These are phyloP conservation scores for Dichomitus squalens DNA, from an alignment of 1,284 basidiomycete species.

Conservation along the genomic window DNA sequence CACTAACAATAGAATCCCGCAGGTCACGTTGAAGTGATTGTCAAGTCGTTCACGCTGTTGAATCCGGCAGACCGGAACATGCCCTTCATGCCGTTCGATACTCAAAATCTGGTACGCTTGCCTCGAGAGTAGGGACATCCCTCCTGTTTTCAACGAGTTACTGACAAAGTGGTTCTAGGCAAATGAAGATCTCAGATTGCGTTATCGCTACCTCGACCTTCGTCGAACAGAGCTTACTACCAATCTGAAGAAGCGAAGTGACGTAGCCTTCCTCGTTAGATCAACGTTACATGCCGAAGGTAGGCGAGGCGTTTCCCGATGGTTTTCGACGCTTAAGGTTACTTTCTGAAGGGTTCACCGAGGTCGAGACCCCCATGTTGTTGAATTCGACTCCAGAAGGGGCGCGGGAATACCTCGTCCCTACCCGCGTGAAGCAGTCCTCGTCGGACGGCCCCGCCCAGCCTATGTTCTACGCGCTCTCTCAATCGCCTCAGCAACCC, in stretches of 20 bases:
- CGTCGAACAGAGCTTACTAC: constrained; percentile 71
- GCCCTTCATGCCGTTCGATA: constrained; percentile 83
- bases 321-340: constrained; percentile 8
- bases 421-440: constrained; percentile 59
- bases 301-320: constrained; percentile 32
- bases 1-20: constrained; percentile 49
- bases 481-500: constrained; percentile 95
- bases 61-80: constrained; percentile 74
- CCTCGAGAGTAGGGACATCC: constrained; percentile 13
- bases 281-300: constrained; percentile 76
- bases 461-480: constrained; percentile 86
- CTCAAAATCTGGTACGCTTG: constrained; percentile 65
- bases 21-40: constrained; percentile 81
- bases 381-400: constrained; percentile 94
- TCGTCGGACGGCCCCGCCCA: constrained; percentile 17
- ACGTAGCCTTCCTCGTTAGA: constrained; percentile 79
- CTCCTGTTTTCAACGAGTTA: background rate
- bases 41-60: constrained; percentile 72
- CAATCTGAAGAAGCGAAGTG: constrained; percentile 81
- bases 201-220: constrained; percentile 88
- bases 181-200: constrained; percentile 83
- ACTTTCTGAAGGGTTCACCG: constrained; percentile 68
- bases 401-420: constrained; percentile 93
- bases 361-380: constrained; percentile 94
- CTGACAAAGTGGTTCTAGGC: constrained; percentile 47